Percentiles rank a stretch among this genome's conserved stretches.
These are phyloP conservation scores for Trametes pubescens DNA, from an alignment of 1,284 basidiomycete genomes.

Conservation along the genomic window DNA sequence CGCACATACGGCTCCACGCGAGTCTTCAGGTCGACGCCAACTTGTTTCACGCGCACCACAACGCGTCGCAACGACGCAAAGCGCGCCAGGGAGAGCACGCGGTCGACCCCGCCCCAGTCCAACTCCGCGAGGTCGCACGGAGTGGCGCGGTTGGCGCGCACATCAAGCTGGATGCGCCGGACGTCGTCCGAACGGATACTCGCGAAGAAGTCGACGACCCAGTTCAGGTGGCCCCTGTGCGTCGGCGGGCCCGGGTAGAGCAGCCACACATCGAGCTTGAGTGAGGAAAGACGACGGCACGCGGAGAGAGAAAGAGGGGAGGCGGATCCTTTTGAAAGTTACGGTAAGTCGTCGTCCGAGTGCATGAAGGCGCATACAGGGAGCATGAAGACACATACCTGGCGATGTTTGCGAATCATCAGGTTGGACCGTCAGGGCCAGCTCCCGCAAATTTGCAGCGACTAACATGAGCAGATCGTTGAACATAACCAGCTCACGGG, in stretches of 20 bases:
- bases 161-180: conserved; percentile 30
- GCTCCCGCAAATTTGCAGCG: conserved; percentile 19
- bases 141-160: conserved; percentile 2
- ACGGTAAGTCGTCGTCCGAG: no score
- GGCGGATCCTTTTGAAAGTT: background rate
- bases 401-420: background rate
- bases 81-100: conserved; percentile 16
- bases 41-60: background rate
- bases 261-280: conserved; percentile 28
- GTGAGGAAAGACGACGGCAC: conserved; percentile 19
- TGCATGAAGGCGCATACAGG: no score
- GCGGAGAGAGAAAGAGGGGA: conserved; percentile 12
- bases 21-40: background rate
- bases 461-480: background rate
- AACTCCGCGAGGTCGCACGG: conserved; percentile 14
- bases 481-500: background rate
- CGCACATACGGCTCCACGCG: background rate
- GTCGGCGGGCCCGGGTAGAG: background rate
- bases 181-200: conserved; percentile 25
- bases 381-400: conserved; percentile 17
- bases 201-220: conserved; percentile 24
- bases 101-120: conserved; percentile 28
- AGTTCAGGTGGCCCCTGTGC: conserved; percentile 15
- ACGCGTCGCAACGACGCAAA: conserved; percentile 22
- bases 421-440: conserved; percentile 27